Conservation (phyloP, 345 rosid genomes). For the Dimocarpus longan region DNA sequence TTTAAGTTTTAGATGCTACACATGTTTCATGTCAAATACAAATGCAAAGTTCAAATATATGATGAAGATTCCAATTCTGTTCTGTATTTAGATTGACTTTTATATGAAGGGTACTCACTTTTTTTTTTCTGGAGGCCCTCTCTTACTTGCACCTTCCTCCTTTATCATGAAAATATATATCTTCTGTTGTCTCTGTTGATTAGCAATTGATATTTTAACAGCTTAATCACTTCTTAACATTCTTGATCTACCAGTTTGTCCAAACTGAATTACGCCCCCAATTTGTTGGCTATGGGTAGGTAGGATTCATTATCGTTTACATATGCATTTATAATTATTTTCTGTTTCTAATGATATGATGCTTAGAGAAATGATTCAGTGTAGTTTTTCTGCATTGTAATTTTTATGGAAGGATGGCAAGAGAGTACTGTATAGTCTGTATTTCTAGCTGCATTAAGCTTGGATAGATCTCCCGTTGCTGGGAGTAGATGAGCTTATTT, state of each 20-base stretch:
- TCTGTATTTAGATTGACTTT: slow-evolving; percentile 11
- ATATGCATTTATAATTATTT: too few relatives aligned
- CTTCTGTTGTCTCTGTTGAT: neutral
- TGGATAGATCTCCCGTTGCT: neutral
- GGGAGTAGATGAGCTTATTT: neutral
- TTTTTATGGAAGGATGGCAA: neutral
- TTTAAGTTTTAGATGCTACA: slow-evolving; percentile 6
- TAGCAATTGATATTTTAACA: neutral
- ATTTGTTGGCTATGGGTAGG: neutral
- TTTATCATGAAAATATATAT: neutral
- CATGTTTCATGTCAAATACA: slow-evolving; percentile 17
- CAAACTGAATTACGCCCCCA: neutral
- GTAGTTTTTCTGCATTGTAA: too few relatives aligned
- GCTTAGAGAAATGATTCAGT: too few relatives aligned
- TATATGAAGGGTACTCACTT: neutral
- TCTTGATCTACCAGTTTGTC: neutral
- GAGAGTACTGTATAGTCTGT: neutral
- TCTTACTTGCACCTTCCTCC: neutral
- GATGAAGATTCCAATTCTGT: slow-evolving; percentile 3
- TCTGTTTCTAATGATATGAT: neutral
- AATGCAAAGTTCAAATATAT: slow-evolving; percentile 1
- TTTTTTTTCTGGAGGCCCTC: neutral
- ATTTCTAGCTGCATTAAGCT: too few relatives aligned
- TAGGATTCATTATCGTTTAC: neutral
- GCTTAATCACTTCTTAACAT: neutral